These are phyloP conservation scores for Diaporthe longicolla DNA, from an alignment of 2,329 filamentous ascomycete genomes.

Conservation along the genomic window DNA sequence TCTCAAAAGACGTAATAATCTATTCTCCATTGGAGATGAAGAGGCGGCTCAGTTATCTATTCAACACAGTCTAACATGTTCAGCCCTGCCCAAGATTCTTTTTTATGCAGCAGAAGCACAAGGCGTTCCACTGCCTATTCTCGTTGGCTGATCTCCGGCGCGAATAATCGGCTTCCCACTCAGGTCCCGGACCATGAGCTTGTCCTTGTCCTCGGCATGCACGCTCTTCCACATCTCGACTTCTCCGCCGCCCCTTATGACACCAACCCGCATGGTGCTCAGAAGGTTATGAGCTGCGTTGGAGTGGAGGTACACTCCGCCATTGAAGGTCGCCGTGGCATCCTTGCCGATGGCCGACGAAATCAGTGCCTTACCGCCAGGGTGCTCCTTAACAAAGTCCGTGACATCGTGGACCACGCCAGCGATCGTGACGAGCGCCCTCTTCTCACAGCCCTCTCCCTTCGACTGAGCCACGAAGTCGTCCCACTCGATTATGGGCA, in stretches of 20 bases:
- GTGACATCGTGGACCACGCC: slow-evolving; percentile 89
- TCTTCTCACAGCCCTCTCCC: slow-evolving; percentile 52
- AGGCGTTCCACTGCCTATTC: slow-evolving; percentile 61
- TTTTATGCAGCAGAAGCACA: slow-evolving; percentile 8
- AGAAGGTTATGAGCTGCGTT: slow-evolving; percentile 92
- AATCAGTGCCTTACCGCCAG: slow-evolving; percentile 90
- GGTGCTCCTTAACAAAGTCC: slow-evolving; percentile 89
- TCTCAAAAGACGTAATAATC: too few species aligned
- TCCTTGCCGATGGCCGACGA: slow-evolving; percentile 87
- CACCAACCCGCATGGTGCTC: slow-evolving; percentile 89
- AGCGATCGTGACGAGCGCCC: slow-evolving; percentile 81
- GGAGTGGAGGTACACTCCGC: slow-evolving; percentile 89
- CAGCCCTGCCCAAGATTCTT: not conserved
- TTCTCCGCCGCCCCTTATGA: slow-evolving; percentile 88
- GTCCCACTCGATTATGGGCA: slow-evolving; percentile 89
- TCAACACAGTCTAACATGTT: not conserved
- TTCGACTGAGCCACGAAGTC: slow-evolving; percentile 85
- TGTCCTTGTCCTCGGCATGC: slow-evolving; percentile 87
- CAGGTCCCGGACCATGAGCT: slow-evolving; percentile 83
- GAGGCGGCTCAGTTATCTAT: too few species aligned
- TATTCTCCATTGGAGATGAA: too few species aligned
- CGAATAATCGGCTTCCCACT: slow-evolving; percentile 86
- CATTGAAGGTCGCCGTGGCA: slow-evolving; percentile 91
- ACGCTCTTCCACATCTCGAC: slow-evolving; percentile 94
- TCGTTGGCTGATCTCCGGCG: slow-evolving; percentile 88